Percentiles rank a stretch among this genome's conserved stretches.
These are phyloP conservation scores for Porcisia deanei DNA, from an alignment of 208 protist species.

Conservation along the genomic window DNA sequence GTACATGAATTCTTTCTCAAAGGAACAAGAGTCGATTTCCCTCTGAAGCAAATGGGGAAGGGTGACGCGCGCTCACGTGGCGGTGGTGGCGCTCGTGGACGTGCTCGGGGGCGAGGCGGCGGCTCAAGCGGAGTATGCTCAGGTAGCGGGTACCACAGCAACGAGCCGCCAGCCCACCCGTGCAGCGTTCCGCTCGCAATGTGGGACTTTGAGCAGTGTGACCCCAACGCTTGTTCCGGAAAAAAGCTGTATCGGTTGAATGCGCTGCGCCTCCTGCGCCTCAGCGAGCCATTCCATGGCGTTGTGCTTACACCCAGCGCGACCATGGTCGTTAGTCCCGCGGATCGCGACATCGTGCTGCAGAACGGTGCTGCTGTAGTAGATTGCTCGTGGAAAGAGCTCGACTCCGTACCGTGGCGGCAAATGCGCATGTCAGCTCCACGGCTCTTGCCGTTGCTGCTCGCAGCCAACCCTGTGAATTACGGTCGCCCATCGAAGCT, in stretches of 20 bases:
- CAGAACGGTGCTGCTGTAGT: slow-evolving; percentile 96
- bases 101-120: slow-evolving; percentile 32
- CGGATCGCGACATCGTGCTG: slow-evolving; percentile 90
- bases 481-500: slow-evolving; percentile 98
- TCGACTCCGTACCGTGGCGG: slow-evolving; percentile 95
- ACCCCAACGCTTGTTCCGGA: slow-evolving; percentile 98
- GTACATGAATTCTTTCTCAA: neutral
- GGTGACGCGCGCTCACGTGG: slow-evolving; percentile 20
- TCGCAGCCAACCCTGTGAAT: slow-evolving; percentile 99
- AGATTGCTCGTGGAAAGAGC: slow-evolving; percentile 98
- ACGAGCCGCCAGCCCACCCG: slow-evolving; percentile 51
- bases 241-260: slow-evolving; percentile 93
- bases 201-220: slow-evolving; percentile 99
- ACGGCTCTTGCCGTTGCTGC: slow-evolving; percentile 95
- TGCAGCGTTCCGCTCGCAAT: slow-evolving; percentile 92
- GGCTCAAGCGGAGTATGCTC: slow-evolving; percentile 20
- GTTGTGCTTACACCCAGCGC: slow-evolving; percentile 96
- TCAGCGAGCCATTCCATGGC: slow-evolving; percentile 92
- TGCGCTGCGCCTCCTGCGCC: slow-evolving; percentile 85
- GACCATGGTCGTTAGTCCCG: slow-evolving; percentile 92
- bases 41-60: slow-evolving; percentile 6
- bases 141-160: slow-evolving; percentile 37
- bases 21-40: neutral
- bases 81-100: slow-evolving; percentile 20
- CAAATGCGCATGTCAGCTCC: slow-evolving; percentile 92